These are phyloP conservation scores for Pestalotiopsis sp. DNA, from an alignment of 2,329 filamentous ascomycete genomes.

Conservation along the genomic window DNA sequence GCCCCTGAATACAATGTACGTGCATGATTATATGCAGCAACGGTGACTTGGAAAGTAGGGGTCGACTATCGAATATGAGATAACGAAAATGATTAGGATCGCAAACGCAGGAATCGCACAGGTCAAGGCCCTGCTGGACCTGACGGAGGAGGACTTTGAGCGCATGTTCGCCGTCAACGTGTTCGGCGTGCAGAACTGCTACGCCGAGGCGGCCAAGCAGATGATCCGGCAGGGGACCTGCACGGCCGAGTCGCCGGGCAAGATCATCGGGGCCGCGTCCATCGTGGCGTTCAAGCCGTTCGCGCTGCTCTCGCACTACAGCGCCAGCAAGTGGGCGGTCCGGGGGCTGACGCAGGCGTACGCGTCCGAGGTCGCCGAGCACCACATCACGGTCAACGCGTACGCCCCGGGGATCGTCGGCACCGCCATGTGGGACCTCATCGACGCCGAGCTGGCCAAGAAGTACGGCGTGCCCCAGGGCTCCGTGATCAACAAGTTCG, in stretches of 20 bases:
- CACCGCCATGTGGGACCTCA: conserved; percentile 70
- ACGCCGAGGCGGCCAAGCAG: conserved; percentile 63
- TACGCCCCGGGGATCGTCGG: conserved; percentile 71
- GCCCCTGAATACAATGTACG: conserved; percentile 42
- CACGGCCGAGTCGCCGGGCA: conserved; percentile 34
- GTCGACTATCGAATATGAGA: neutral
- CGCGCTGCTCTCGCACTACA: conserved; percentile 62
- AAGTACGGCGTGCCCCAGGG: conserved; percentile 52
- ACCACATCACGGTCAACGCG: conserved; percentile 68
- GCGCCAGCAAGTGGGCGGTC: conserved; percentile 67
- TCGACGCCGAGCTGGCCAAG: conserved; percentile 62
- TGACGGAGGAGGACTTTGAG: conserved; percentile 58
- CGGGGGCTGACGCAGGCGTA: conserved; percentile 67
- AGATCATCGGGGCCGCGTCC: conserved; percentile 55
- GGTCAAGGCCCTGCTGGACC: conserved; percentile 56
- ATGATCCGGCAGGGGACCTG: conserved; percentile 62
- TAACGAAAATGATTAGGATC: conserved; percentile 43
- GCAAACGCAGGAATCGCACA: conserved; percentile 66
- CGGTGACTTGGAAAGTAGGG: too few species aligned
- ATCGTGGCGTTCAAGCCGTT: conserved; percentile 65
- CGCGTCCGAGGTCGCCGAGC: conserved; percentile 65
- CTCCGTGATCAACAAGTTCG: conserved; percentile 58
- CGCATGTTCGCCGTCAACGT: conserved; percentile 68
- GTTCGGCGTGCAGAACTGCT: conserved; percentile 66
- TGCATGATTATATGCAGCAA: neutral